Conservation (phyloP, 169 alveolate species). For the Plasmodium vivax region DNA sequence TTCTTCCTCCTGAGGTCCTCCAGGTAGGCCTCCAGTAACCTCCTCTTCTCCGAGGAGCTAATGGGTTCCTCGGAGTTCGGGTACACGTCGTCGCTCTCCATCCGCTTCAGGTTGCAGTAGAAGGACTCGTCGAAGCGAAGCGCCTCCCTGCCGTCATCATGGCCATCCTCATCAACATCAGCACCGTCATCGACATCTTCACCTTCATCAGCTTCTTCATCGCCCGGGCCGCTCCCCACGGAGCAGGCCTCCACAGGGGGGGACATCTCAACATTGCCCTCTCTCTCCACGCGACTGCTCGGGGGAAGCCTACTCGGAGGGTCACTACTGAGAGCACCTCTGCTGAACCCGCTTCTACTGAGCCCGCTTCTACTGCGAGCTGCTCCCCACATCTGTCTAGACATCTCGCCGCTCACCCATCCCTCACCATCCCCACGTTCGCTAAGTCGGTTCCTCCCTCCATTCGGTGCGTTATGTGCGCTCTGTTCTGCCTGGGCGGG, state of each 20-base stretch:
- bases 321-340: background rate
- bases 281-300: background rate
- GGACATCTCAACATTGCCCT: background rate
- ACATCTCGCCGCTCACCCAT: background rate
- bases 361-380: background rate
- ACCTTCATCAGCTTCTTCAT: background rate
- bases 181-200: background rate
- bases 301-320: background rate
- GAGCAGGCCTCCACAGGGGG: background rate
- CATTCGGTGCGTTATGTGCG: background rate
- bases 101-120: slow-evolving; percentile 25
- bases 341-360: too few species aligned
- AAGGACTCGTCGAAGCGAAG: slow-evolving; percentile 20
- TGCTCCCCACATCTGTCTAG: background rate
- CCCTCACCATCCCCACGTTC: background rate
- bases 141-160: background rate
- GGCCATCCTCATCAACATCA: background rate
- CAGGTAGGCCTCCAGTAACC: slow-evolving; percentile 23
- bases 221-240: background rate
- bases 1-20: slow-evolving; percentile 19
- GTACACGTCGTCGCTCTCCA: slow-evolving; percentile 15
- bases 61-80: slow-evolving; percentile 68
- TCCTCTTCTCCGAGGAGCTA: slow-evolving; percentile 9
- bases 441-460: background rate
- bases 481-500: background rate